Conservation (phyloP, 257 asterid genomes). For the Henckelia pumila region DNA sequence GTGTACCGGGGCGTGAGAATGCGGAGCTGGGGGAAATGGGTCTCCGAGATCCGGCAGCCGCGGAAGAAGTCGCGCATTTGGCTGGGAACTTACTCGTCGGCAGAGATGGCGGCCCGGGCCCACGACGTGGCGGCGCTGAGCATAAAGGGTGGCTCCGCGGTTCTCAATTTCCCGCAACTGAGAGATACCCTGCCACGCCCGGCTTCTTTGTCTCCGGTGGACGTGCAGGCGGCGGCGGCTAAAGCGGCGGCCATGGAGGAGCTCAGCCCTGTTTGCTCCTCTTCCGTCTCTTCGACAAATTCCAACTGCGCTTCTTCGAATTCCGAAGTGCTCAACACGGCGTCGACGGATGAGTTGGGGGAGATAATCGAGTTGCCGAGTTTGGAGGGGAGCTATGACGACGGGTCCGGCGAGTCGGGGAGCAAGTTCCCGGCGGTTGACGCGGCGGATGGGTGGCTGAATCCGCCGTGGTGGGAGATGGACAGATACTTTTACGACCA, state of each 20-base stretch:
- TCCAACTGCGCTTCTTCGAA: constrained; percentile 20
- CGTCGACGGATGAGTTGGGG: constrained; percentile 55
- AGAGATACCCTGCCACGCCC: constrained; percentile 58
- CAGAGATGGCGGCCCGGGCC: constrained; percentile 80
- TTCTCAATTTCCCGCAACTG: constrained; percentile 60
- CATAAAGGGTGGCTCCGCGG: constrained; percentile 47
- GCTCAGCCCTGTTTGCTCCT: constrained; percentile 14
- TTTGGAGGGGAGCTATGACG: constrained; percentile 33
- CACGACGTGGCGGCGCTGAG: constrained; percentile 73
- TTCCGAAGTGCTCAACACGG: constrained; percentile 5
- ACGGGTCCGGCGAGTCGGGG: constrained; percentile 28
- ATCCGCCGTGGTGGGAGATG: constrained; percentile 56
- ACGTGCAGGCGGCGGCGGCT: constrained; percentile 70
- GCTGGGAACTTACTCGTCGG: constrained; percentile 67
- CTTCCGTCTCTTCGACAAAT: not conserved
- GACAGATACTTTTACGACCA: constrained; percentile 36
- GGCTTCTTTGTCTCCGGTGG: constrained; percentile 45
- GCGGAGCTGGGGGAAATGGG: constrained; percentile 87
- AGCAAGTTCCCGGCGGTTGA: constrained; percentile 45
- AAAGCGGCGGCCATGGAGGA: constrained; percentile 75
- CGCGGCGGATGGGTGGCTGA: constrained; percentile 62
- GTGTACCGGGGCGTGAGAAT: constrained; percentile 66
- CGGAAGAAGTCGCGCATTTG: constrained; percentile 66
- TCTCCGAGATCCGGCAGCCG: constrained; percentile 74
- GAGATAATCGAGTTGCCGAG: constrained; percentile 83